These are phyloP conservation scores for Fusarium sp. DNA, from an alignment of 2,329 filamentous ascomycete species.

Conservation along the genomic window DNA sequence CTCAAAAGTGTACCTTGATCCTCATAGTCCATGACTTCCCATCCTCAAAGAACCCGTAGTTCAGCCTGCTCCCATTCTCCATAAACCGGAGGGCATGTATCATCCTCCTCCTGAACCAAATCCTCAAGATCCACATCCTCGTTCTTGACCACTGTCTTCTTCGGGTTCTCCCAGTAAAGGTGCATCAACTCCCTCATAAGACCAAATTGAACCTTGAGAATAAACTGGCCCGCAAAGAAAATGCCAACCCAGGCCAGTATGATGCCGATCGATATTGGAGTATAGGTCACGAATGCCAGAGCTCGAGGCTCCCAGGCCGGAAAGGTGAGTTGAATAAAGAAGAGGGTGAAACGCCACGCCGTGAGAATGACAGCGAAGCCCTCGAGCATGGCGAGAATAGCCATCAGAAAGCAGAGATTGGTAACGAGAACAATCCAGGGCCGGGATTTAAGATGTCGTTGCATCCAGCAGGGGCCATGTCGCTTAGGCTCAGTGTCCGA, in stretches of 20 bases:
- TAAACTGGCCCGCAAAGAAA: neutral
- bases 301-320: neutral
- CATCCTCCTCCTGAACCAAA: neutral
- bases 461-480: neutral
- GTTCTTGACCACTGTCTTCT: neutral
- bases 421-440: neutral
- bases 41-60: neutral
- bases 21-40: neutral
- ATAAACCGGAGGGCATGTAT: neutral
- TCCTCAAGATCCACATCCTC: neutral
- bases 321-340: neutral
- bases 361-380: neutral
- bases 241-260: neutral
- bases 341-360: neutral
- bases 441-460: neutral
- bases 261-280: neutral
- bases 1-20: too few species aligned
- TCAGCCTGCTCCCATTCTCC: neutral
- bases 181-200: neutral
- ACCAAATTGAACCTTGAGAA: neutral
- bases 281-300: neutral
- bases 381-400: neutral
- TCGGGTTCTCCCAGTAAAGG: neutral
- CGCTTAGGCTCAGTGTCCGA: neutral
- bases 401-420: neutral